phyloP scores from a whole-genome alignment of 345 rosid genomes.

The Hirschfeldia incana region DNA sequence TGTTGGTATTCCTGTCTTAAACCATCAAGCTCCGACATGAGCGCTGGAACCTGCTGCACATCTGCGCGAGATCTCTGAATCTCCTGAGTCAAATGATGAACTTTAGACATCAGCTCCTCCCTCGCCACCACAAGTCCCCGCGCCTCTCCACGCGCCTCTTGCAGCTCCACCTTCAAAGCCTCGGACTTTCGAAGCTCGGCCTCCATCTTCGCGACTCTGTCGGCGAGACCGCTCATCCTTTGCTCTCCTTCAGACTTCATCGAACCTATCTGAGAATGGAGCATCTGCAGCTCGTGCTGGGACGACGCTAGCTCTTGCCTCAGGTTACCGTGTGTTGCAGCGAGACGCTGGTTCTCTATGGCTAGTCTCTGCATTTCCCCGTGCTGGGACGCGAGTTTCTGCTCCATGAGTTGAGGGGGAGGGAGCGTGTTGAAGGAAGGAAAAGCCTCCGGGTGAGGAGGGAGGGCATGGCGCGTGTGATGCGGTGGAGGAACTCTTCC shows the following conservation, averaged over 20 bases:
- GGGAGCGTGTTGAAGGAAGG: slow-evolving; percentile 71
- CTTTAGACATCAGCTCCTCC: slow-evolving; percentile 79
- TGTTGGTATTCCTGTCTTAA: slow-evolving; percentile 90
- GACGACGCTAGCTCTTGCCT: slow-evolving; percentile 89
- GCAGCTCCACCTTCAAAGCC: slow-evolving; percentile 66
- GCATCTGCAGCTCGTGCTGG: slow-evolving; percentile 85
- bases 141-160: slow-evolving; percentile 74
- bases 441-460: slow-evolving; percentile 53
- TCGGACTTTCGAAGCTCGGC: slow-evolving; percentile 71
- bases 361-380: slow-evolving; percentile 88
- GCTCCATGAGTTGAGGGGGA: slow-evolving; percentile 85
- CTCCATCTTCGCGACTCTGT: slow-evolving; percentile 77
- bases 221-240: slow-evolving; percentile 62
- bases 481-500: slow-evolving; percentile 76
- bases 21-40: slow-evolving; percentile 77
- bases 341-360: slow-evolving; percentile 87
- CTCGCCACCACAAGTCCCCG: slow-evolving; percentile 64
- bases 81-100: slow-evolving; percentile 73
- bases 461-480: slow-evolving; percentile 59
- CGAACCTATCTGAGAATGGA: slow-evolving; percentile 69
- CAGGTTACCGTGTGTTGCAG: slow-evolving; percentile 68
- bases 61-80: slow-evolving; percentile 73
- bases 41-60: slow-evolving; percentile 74
- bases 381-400: slow-evolving; percentile 80
- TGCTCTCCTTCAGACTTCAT: slow-evolving; percentile 82